Conservation (phyloP, 2,329 filamentous ascomycete genomes). For the Pseudogymnoascus sp. region DNA sequence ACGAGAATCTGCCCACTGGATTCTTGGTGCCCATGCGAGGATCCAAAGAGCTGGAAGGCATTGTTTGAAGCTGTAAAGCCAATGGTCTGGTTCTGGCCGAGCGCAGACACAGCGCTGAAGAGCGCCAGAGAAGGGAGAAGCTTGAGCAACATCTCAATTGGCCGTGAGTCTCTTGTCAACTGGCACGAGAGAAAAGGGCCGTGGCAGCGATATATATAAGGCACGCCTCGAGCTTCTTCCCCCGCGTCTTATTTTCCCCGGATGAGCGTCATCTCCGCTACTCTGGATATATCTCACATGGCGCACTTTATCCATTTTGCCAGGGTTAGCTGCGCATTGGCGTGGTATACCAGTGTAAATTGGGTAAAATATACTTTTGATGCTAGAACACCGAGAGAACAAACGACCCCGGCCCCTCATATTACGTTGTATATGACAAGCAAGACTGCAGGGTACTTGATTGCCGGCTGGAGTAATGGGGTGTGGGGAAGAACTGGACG, state of each 20-base stretch:
- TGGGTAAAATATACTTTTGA: background rate
- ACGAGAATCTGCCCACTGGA: conserved; percentile 44
- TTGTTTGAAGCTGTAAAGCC: conserved; percentile 24
- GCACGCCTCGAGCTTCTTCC: conserved; percentile 11
- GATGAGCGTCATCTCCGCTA: background rate
- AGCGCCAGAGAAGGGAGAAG: conserved; percentile 16
- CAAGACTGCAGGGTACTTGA: background rate
- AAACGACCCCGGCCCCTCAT: background rate
- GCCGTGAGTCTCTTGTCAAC: conserved; percentile 2
- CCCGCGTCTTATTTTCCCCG: background rate
- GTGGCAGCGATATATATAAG: conserved; percentile 12
- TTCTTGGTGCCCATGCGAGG: conserved; percentile 13
- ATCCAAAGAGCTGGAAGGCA: conserved; percentile 13
- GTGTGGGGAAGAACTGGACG: background rate
- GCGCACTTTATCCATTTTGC: conserved; percentile 1
- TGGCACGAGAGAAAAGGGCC: conserved; percentile 4
- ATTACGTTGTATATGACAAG: background rate
- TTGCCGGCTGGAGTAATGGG: background rate
- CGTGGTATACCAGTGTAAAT: background rate
- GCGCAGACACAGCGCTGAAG: conserved; percentile 25
- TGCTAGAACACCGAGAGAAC: background rate
- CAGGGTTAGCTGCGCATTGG: background rate
- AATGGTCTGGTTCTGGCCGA: conserved; percentile 44
- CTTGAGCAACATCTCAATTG: conserved; percentile 12
- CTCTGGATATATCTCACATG: conserved; percentile 6